A percentile compares a stretch with the other conserved stretches of the same genome.
Evolutionary conservation across 2,329 filamentous ascomycete genomes (phyloP).

Genomic region (Diaporthe sp.): DNA sequence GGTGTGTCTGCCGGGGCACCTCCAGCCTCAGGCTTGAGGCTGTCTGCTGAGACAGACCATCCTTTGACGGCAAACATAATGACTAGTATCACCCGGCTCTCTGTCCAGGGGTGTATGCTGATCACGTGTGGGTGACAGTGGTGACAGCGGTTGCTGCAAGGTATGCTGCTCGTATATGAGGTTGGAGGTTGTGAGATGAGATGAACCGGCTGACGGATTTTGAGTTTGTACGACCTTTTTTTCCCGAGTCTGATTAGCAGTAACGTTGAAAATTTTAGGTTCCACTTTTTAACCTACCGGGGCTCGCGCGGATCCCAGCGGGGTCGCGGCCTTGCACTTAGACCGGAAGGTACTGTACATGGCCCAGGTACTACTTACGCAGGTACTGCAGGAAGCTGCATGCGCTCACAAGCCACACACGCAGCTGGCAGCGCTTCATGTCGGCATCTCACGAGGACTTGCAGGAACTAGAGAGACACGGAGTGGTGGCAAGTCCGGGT

Average conservation of each 20-base stretch:
- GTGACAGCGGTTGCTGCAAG: not conserved
- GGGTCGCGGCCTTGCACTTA: not conserved
- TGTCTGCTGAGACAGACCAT: constrained; percentile 84
- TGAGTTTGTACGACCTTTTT: constrained; percentile 23
- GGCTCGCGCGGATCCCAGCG: constrained; percentile 28
- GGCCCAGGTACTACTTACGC: not conserved
- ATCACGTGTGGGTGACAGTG: not conserved
- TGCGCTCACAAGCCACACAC: not conserved
- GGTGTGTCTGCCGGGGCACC: constrained; percentile 50
- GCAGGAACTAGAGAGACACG: not conserved
- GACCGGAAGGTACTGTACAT: not conserved
- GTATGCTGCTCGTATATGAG: not conserved
- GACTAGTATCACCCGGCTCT: constrained; percentile 26
- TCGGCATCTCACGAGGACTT: not conserved
- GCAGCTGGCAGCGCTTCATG: not conserved
- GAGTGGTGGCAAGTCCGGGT: not conserved
- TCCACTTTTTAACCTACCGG: constrained; percentile 38
- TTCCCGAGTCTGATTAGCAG: constrained; percentile 6
- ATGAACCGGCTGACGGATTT: constrained; percentile 10
- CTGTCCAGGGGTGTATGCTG: not conserved
- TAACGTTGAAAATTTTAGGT: constrained; percentile 37
- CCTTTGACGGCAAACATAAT: constrained; percentile 93
- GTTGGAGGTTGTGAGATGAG: constrained; percentile 24
- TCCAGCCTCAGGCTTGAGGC: constrained; percentile 77
- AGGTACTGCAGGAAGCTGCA: constrained; percentile 14